A percentile compares a stretch with the other conserved stretches of the same genome.
phyloP scores from a whole-genome alignment of 139 green algal genomes.

The Chlorella sp. region DNA sequence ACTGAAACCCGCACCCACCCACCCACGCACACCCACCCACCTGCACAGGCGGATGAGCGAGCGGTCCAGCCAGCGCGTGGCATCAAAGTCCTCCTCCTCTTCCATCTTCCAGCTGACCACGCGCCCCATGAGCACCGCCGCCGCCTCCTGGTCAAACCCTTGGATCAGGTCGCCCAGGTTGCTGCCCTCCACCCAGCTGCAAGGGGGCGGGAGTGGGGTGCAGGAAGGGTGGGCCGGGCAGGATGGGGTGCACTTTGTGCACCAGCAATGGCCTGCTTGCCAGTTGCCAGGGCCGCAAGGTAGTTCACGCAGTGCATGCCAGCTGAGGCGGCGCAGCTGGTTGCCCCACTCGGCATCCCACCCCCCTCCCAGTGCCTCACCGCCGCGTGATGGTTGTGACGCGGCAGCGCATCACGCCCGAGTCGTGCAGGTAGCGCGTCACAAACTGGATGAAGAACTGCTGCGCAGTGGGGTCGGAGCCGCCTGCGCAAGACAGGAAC shows the following conservation, averaged over 20 bases:
- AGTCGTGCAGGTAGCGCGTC: constrained; percentile 86
- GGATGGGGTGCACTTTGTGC: too few relatives aligned
- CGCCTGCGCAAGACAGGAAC: background rate
- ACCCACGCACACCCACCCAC: constrained; percentile 15
- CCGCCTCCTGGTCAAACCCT: constrained; percentile 97
- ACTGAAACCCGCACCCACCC: constrained; percentile 50
- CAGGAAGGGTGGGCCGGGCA: background rate
- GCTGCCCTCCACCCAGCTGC: constrained; percentile 76
- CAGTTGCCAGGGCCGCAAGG: too few relatives aligned
- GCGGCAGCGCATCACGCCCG: constrained; percentile 80
- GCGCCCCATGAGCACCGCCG: constrained; percentile 89
- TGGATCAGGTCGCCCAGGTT: constrained; percentile 80
- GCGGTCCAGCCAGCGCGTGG: constrained; percentile 93
- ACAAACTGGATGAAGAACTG: constrained; percentile 98
- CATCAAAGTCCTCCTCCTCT: constrained; percentile 97
- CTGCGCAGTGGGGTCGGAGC: constrained; percentile 25
- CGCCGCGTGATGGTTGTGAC: constrained; percentile 93
- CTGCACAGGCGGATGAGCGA: constrained; percentile 67
- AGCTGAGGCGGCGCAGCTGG: too few relatives aligned
- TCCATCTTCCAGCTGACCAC: constrained; percentile 83
- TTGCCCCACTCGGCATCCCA: too few relatives aligned
- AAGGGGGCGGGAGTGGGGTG: background rate
- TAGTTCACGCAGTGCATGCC: too few relatives aligned
- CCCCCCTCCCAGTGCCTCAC: constrained; percentile 14
- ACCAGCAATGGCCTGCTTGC: too few relatives aligned